phyloP scores from a whole-genome alignment of 179 eudicot genomes.

The Corrigiola litoralis region DNA sequence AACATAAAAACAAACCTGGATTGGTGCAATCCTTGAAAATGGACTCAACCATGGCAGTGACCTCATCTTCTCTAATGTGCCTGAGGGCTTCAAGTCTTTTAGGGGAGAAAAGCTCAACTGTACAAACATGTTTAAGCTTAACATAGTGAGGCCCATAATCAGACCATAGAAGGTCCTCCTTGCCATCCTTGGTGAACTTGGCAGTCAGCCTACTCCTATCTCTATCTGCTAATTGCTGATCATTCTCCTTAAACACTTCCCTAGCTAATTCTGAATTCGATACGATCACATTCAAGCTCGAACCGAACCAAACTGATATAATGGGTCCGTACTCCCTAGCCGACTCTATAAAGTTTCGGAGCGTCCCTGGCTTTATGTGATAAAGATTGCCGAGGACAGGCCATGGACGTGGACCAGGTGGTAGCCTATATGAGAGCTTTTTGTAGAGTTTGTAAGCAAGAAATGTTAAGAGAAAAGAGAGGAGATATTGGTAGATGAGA shows the following conservation, averaged over 20 bases:
- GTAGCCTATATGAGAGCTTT: conserved; percentile 23
- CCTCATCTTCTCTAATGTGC: conserved; percentile 67
- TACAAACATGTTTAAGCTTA: conserved; percentile 35
- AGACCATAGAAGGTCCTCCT: conserved; percentile 33
- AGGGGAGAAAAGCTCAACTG: conserved; percentile 48
- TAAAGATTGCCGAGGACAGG: conserved; percentile 26
- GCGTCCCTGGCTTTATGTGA: conserved; percentile 1
- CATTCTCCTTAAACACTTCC: conserved; percentile 38
- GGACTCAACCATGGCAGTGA: conserved; percentile 54
- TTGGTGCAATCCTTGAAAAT: conserved; percentile 39
- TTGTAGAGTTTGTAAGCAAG: conserved; percentile 27
- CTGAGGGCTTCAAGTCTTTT: conserved; percentile 65
- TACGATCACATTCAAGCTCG: conserved; percentile 28
- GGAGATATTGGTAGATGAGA: conserved; percentile 12
- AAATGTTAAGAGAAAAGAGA: conserved; percentile 18
- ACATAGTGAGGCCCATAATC: conserved; percentile 43
- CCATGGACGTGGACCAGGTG: conserved; percentile 43
- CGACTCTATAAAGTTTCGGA: conserved; percentile 26
- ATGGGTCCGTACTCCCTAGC: conserved; percentile 28
- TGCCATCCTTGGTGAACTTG: conserved; percentile 23
- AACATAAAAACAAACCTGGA: conserved; percentile 30
- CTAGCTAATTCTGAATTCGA: conserved; percentile 32
- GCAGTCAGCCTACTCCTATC: conserved; percentile 13
- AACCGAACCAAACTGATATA: conserved; percentile 31
- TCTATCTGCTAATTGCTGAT: conserved; percentile 37